Conservation (phyloP, 768 basidiomycete species). For the Butyriboletus loyo region DNA sequence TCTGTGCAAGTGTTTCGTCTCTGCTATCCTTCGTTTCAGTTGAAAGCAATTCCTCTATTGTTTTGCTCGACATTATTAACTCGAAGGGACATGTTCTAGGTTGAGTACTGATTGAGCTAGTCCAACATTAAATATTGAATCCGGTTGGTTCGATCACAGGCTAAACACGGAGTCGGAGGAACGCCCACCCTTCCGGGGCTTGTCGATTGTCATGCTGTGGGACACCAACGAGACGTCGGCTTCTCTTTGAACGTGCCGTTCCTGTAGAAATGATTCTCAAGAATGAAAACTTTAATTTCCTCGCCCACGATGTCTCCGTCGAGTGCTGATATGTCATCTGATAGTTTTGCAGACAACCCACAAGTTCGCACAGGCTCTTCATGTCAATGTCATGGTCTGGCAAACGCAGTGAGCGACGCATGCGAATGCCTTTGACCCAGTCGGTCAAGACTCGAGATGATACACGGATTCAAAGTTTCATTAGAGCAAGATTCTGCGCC, state of each 20-base stretch:
- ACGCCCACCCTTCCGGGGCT: too few relatives aligned
- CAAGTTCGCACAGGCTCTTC: neutral
- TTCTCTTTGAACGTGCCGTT: too few relatives aligned
- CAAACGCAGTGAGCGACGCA: constrained; percentile 8
- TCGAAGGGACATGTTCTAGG: too few relatives aligned
- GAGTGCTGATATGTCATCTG: constrained; percentile 12
- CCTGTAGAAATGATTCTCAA: constrained; percentile 5
- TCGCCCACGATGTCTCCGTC: constrained; percentile 12
- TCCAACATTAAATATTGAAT: too few relatives aligned
- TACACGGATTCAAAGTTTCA: too few relatives aligned
- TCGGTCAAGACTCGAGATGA: constrained; percentile 9
- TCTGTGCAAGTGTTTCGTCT: too few relatives aligned
- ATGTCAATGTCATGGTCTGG: constrained; percentile 6
- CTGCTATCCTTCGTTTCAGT: too few relatives aligned
- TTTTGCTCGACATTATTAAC: too few relatives aligned
- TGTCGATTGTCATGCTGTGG: neutral
- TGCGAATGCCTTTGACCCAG: constrained; percentile 20
- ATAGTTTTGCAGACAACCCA: neutral
- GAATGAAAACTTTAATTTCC: constrained; percentile 6
- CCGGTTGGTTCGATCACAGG: constrained; percentile 11
- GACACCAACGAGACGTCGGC: too few relatives aligned
- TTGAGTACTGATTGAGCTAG: too few relatives aligned
- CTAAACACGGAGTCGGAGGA: neutral
- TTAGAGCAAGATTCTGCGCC: constrained; percentile 9
- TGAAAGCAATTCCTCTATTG: too few relatives aligned